A percentile compares a stretch with the other conserved stretches of the same genome.
Conservation (phyloP, 2,329 filamentous ascomycete species). For the Ilyonectria mors-panacis region DNA sequence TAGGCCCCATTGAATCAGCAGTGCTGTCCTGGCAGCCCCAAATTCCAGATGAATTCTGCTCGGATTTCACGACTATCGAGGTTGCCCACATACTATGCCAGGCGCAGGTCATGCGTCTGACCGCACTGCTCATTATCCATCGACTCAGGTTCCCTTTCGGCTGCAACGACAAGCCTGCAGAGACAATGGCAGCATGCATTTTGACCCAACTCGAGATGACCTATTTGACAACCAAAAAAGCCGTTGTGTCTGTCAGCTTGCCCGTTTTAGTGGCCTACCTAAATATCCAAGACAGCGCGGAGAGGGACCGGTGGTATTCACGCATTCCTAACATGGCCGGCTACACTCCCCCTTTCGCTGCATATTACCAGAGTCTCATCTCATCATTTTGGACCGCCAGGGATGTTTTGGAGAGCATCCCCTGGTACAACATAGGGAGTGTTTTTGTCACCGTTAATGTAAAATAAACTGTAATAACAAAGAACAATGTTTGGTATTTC, state of each 20-base stretch:
- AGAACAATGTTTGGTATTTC: too few species aligned
- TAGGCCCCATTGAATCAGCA: slow-evolving; percentile 32
- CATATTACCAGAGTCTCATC: too few species aligned
- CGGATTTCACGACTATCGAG: slow-evolving; percentile 38
- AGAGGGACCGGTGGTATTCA: too few species aligned
- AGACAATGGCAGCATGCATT: slow-evolving; percentile 40
- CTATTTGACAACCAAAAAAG: slow-evolving; percentile 32
- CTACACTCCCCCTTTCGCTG: too few species aligned
- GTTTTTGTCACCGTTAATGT: too few species aligned
- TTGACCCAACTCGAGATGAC: slow-evolving; percentile 45
- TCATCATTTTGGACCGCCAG: too few species aligned
- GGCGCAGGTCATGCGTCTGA: slow-evolving; percentile 43
- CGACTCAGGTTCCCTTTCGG: slow-evolving; percentile 43
- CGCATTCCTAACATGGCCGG: too few species aligned
- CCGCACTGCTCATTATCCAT: slow-evolving; percentile 44
- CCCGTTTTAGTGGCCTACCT: slow-evolving; percentile 24
- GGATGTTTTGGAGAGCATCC: too few species aligned
- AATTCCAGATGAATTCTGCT: slow-evolving; percentile 39
- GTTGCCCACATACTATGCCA: slow-evolving; percentile 50
- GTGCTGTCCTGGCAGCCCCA: slow-evolving; percentile 43
- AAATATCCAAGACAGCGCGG: neutral
- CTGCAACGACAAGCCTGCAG: slow-evolving; percentile 34
- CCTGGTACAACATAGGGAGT: too few species aligned
- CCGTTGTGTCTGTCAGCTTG: slow-evolving; percentile 39
- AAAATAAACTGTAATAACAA: too few species aligned